phyloP scores from a whole-genome alignment of 441 rosid species.

The Aleurites moluccanus region DNA sequence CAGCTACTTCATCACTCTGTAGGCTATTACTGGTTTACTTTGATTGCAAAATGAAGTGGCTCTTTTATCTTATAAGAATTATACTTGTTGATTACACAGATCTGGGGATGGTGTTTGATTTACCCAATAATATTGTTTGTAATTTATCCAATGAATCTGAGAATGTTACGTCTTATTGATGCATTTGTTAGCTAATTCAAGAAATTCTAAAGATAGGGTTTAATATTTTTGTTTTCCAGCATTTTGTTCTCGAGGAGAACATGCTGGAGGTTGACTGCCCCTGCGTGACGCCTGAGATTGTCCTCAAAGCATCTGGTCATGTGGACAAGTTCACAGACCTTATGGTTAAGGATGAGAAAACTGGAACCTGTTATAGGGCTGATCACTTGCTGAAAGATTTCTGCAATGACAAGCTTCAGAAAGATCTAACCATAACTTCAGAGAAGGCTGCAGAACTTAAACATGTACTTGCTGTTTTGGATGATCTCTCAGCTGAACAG shows the following conservation, averaged over 20 bases:
- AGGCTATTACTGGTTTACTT: neutral
- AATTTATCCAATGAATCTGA: neutral
- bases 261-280: conserved; percentile 80
- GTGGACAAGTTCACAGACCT: conserved; percentile 79
- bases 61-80: neutral
- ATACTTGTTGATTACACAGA: neutral
- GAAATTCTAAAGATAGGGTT: conserved; percentile 6
- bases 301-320: conserved; percentile 77
- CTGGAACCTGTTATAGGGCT: conserved; percentile 70
- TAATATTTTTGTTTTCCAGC: conserved; percentile 35
- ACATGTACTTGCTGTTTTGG: conserved; percentile 58
- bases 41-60: neutral
- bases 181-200: neutral
- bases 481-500: conserved; percentile 67
- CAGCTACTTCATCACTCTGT: neutral
- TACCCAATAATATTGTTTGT: neutral
- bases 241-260: conserved; percentile 75
- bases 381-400: conserved; percentile 75
- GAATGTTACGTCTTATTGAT: neutral
- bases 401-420: conserved; percentile 69
- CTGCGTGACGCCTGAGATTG: conserved; percentile 72
- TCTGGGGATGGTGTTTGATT: neutral
- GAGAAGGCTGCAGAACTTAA: conserved; percentile 66
- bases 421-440: conserved; percentile 47
- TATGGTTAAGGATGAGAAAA: conserved; percentile 77